These are phyloP conservation scores for Pisolithus albus DNA, from an alignment of 768 basidiomycete genomes.

Conservation along the genomic window DNA sequence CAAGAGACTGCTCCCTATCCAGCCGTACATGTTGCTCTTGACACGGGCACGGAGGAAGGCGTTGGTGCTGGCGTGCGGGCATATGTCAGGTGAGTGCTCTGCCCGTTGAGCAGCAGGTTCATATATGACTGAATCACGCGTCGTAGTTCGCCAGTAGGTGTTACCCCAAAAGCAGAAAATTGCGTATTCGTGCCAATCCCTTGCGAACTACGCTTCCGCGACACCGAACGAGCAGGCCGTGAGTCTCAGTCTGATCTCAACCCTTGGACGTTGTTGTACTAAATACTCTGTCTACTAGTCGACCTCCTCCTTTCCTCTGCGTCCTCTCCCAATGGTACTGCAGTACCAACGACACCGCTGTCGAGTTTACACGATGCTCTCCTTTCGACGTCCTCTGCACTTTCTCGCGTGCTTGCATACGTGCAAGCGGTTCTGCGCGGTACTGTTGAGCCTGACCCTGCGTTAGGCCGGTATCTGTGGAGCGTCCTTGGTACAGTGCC, in stretches of 20 bases:
- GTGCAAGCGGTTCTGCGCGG: constrained; percentile 76
- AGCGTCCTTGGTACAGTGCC: constrained; percentile 72
- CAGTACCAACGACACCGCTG: constrained; percentile 73
- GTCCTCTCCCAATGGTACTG: constrained; percentile 46
- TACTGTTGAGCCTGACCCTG: constrained; percentile 71
- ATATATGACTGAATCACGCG: constrained; percentile 1
- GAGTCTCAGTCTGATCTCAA: constrained; percentile 27
- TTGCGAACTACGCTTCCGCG: constrained; percentile 76
- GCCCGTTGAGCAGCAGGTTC: constrained; percentile 3
- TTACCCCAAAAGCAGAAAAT: constrained; percentile 87
- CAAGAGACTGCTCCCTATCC: constrained; percentile 85
- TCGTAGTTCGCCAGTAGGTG: constrained; percentile 76
- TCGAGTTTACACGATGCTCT: constrained; percentile 42
- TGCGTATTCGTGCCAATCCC: constrained; percentile 91
- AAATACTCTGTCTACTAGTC: constrained; percentile 38
- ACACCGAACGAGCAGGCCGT: constrained; percentile 83
- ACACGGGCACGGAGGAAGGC: constrained; percentile 68
- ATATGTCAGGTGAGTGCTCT: constrained; percentile 63
- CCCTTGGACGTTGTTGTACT: not conserved
- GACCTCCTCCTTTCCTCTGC: constrained; percentile 59
- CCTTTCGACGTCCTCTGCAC: constrained; percentile 61
- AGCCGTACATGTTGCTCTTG: constrained; percentile 85
- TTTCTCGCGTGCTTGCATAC: constrained; percentile 80
- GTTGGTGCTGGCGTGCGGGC: constrained; percentile 73
- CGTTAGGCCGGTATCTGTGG: constrained; percentile 87